These are phyloP conservation scores for Neoboletus subvelutipes DNA, from an alignment of 768 basidiomycete species.

Conservation along the genomic window DNA sequence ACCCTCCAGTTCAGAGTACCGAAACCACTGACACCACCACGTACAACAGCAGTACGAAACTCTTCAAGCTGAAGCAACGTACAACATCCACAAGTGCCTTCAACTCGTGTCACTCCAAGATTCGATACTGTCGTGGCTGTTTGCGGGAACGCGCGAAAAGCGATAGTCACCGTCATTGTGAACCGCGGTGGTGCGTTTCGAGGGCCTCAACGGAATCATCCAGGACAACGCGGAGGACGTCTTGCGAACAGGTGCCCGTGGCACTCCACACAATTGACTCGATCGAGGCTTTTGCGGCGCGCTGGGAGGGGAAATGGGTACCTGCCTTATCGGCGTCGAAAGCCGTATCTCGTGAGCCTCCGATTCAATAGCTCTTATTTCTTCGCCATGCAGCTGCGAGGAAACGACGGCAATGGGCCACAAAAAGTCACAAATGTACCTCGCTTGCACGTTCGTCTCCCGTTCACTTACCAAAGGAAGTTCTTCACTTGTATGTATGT, in stretches of 20 bases:
- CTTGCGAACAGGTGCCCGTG: conserved; percentile 16
- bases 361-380: background rate
- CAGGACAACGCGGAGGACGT: conserved; percentile 28
- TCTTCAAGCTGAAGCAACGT: conserved; percentile 5
- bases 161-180: conserved; percentile 7
- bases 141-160: conserved; percentile 7
- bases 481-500: conserved; percentile 4
- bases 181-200: conserved; percentile 5
- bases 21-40: background rate
- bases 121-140: conserved; percentile 37
- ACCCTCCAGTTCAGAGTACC: background rate
- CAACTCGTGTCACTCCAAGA: conserved; percentile 32
- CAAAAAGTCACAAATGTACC: conserved; percentile 3
- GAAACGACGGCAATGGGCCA: conserved; percentile 1
- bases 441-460: conserved; percentile 1
- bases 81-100: background rate
- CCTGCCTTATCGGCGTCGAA: conserved; percentile 24
- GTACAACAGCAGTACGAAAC: conserved; percentile 18
- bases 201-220: conserved; percentile 23
- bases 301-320: conserved; percentile 18
- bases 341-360: conserved; percentile 2
- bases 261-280: conserved; percentile 10
- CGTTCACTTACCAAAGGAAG: conserved; percentile 18
- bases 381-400: conserved; percentile 11
- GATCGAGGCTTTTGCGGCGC: conserved; percentile 28